Percentiles rank a stretch among this genome's conserved stretches.
These are phyloP conservation scores for Colletotrichum karsti DNA, from an alignment of 2,329 filamentous ascomycete genomes.

Conservation along the genomic window DNA sequence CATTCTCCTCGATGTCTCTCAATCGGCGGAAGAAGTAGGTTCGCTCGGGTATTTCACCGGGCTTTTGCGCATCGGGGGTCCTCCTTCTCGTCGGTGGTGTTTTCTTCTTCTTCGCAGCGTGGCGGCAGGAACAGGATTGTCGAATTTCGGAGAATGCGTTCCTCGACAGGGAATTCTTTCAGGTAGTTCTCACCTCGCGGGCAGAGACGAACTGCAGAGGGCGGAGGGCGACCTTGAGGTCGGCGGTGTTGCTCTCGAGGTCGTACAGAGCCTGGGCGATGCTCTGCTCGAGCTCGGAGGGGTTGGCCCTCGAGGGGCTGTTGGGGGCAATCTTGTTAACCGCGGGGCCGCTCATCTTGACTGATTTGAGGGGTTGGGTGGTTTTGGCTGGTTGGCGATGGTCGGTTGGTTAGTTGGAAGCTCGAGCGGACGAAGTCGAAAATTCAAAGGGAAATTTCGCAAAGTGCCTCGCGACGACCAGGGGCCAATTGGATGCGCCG, in stretches of 20 bases:
- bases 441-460: not conserved
- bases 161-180: conserved; percentile 35
- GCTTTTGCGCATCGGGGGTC: not conserved
- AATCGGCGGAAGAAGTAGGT: not conserved
- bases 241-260: conserved; percentile 98
- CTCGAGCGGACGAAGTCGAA: conserved; percentile 24
- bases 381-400: conserved; percentile 27
- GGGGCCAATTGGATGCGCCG: not conserved
- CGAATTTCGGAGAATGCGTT: not conserved
- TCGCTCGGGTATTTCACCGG: not conserved
- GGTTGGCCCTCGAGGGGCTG: conserved; percentile 95
- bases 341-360: conserved; percentile 73
- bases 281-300: conserved; percentile 96
- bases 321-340: conserved; percentile 98
- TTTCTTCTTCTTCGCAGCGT: not conserved
- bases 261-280: conserved; percentile 98
- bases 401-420: conserved; percentile 27
- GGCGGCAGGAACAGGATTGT: conserved; percentile 27
- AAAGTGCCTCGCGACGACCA: not conserved
- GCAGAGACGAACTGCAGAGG: conserved; percentile 99
- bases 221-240: conserved; percentile 95
- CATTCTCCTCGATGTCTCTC: conserved; percentile 18
- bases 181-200: conserved; percentile 88
- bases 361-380: conserved; percentile 41
- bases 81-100: not conserved